These are phyloP conservation scores for Lactifluus piperatus DNA, from an alignment of 768 basidiomycete species.

Conservation along the genomic window DNA sequence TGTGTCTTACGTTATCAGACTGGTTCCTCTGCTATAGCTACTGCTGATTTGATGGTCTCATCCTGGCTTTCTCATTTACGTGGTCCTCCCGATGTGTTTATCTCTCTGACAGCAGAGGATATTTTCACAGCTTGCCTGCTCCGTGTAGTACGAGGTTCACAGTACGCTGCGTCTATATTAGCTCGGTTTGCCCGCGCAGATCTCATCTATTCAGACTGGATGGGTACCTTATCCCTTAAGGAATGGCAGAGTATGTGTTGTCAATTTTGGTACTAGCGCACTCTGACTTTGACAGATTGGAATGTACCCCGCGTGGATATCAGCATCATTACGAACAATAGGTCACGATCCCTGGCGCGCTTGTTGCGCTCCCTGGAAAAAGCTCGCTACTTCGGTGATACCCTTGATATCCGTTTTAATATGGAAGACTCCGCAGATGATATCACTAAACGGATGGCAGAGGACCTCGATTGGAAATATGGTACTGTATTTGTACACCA, in stretches of 20 bases:
- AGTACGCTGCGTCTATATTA: slow-evolving; percentile 24
- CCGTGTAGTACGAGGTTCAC: not conserved
- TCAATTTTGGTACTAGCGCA: not conserved
- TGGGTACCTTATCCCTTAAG: slow-evolving; percentile 43
- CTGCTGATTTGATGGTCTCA: slow-evolving; percentile 1
- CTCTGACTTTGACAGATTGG: slow-evolving; percentile 49
- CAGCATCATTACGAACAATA: slow-evolving; percentile 68
- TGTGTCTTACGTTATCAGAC: slow-evolving; percentile 8
- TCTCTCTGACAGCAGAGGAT: slow-evolving; percentile 9
- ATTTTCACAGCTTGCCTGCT: not conserved
- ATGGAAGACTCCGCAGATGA: slow-evolving; percentile 66
- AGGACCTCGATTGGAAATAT: slow-evolving; percentile 48
- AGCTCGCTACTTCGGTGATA: slow-evolving; percentile 62
- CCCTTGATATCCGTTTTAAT: slow-evolving; percentile 55
- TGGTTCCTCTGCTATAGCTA: not conserved
- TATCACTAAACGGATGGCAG: slow-evolving; percentile 46
- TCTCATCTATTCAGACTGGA: slow-evolving; percentile 49
- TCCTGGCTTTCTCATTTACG: slow-evolving; percentile 19
- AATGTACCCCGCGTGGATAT: slow-evolving; percentile 59
- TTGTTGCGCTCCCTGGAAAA: slow-evolving; percentile 51
- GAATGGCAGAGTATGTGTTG: slow-evolving; percentile 49
- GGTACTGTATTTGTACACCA: slow-evolving; percentile 57
- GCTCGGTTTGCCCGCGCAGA: slow-evolving; percentile 42
- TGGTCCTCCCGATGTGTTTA: slow-evolving; percentile 20
- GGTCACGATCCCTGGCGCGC: slow-evolving; percentile 61